Evolutionary conservation across 768 basidiomycete species (phyloP), one percentile per base, ranked within the genome.

Genomic region (Mycena galopus): DNA sequence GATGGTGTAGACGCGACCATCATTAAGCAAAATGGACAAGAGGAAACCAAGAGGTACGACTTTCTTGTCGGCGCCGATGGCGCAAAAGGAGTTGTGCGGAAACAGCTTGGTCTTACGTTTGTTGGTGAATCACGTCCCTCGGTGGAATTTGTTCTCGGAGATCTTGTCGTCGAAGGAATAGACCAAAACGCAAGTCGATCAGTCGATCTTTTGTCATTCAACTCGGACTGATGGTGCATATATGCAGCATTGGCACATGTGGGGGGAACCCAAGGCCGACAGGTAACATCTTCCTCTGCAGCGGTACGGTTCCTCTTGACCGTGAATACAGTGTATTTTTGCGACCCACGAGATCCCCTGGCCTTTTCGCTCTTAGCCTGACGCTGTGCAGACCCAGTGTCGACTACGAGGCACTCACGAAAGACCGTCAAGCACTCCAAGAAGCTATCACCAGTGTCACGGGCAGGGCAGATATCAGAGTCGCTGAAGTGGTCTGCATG

Each of bases 201-300:
- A n/a, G 6, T 37, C 35, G 14, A 11, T 8, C 44, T 29, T 27
- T 61, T 44, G 42, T 55, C 1, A 50, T 35, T 10, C 7, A 39
- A 14, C 17, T 39, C 14, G 14, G 29, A 30, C 44, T 50, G 29
- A 50, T 17, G 14, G 9, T 23, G 25, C 25, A 19, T 7, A 16
- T 57, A 51, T 32, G 10, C 65, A 88, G 86, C 77, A 82, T 67
- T 87, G 85, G 86, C 86, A 87, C 71, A 84, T 84, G 77, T 87
- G 86, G 86, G 67, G 59, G 10, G 57, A 60, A 16, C 9, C 44
- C 4, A n/a, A 32, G 16, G 19, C 35, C 27, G 27, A 56, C 11
- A 39, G 35, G 64, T 65, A 44, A 27, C 25, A 21, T 11, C 23
- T 32, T 27, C 9, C 17, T n/a, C 9, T 44, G 16, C 12, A 3